These are phyloP conservation scores for Dalbergia oliveri DNA, from an alignment of 306 rosid species.

Conservation along the genomic window DNA sequence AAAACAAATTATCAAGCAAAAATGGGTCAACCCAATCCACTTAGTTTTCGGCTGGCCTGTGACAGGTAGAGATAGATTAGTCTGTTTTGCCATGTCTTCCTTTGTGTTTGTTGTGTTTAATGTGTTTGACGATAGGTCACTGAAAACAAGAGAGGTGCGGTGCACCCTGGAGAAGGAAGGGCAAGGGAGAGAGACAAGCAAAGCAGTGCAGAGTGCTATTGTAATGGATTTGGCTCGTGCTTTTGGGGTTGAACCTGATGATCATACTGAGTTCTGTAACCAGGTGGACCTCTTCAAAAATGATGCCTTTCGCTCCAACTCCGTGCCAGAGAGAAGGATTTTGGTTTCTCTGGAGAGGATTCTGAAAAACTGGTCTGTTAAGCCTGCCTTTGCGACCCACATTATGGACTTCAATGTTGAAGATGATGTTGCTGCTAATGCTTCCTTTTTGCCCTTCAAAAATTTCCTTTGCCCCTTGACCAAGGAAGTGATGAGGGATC, in stretches of 20 bases:
- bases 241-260: slow-evolving; percentile 57
- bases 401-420: slow-evolving; percentile 47
- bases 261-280: slow-evolving; percentile 53
- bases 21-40: background rate
- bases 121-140: slow-evolving; percentile 52
- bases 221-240: slow-evolving; percentile 72
- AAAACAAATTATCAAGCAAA: background rate
- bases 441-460: slow-evolving; percentile 54
- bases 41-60: background rate
- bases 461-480: slow-evolving; percentile 63
- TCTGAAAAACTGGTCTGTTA: slow-evolving; percentile 44
- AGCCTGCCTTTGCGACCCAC: slow-evolving; percentile 40
- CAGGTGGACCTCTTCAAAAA: slow-evolving; percentile 55
- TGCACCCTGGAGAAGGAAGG: slow-evolving; percentile 62
- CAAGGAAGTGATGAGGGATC: slow-evolving; percentile 66
- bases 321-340: slow-evolving; percentile 50
- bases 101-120: background rate
- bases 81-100: background rate
- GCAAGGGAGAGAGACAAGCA: slow-evolving; percentile 52
- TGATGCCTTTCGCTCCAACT: slow-evolving; percentile 45
- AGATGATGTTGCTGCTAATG: slow-evolving; percentile 45
- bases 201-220: slow-evolving; percentile 67
- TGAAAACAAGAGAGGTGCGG: slow-evolving; percentile 56
- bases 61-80: too few species aligned
- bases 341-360: slow-evolving; percentile 54